Conservation (phyloP, 805 yeast species). For the Candida manassasensis region DNA sequence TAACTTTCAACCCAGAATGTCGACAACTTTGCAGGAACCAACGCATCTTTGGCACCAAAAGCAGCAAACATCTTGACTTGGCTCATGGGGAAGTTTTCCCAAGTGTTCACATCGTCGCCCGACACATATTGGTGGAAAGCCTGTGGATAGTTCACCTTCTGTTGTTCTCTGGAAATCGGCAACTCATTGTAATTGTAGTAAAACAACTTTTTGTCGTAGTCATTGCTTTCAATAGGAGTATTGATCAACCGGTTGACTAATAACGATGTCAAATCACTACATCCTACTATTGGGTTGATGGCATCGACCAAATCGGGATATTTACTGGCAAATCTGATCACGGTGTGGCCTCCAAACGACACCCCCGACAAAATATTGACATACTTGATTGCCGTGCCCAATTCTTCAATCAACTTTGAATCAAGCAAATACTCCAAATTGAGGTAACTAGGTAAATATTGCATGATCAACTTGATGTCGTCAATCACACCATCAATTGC, state of each 20-base stretch:
- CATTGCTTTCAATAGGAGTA: constrained; percentile 11
- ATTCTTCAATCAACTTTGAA: constrained; percentile 9
- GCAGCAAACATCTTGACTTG: constrained; percentile 31
- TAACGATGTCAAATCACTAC: constrained; percentile 42
- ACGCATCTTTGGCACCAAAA: constrained; percentile 31
- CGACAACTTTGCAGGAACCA: constrained; percentile 33
- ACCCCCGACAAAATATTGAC: constrained; percentile 44
- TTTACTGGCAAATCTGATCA: constrained; percentile 39
- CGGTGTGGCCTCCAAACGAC: constrained; percentile 57
- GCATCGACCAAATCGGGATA: constrained; percentile 35
- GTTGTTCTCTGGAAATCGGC: constrained; percentile 23
- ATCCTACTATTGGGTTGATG: constrained; percentile 49
- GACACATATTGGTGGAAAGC: constrained; percentile 27
- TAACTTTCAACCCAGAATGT: constrained; percentile 29
- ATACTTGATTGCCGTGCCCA: constrained; percentile 20
- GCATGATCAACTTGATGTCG: constrained; percentile 42
- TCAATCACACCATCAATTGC: constrained; percentile 43
- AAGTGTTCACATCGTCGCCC: constrained; percentile 24
- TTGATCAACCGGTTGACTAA: constrained; percentile 37
- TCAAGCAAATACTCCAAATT: constrained; percentile 26
- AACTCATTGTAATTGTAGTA: constrained; percentile 32
- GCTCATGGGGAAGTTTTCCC: constrained; percentile 29
- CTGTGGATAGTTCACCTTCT: constrained; percentile 24
- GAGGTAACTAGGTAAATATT: constrained; percentile 39
- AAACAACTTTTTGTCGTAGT: constrained; percentile 26